Evolutionary conservation across 345 rosid genomes (phyloP).

Genomic region (Hypericum perforatum): DNA sequence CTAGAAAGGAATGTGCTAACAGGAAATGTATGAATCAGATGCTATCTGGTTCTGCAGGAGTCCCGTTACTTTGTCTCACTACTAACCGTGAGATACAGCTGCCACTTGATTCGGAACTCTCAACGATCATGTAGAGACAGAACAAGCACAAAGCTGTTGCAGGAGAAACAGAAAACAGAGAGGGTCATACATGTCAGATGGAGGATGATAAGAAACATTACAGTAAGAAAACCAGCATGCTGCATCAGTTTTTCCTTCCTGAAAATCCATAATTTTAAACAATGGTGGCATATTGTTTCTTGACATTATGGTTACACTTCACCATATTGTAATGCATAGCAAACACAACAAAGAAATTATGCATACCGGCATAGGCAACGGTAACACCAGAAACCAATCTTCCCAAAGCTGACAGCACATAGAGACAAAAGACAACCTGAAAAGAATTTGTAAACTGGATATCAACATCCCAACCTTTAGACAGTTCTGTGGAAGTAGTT

Average conservation of each 20-base stretch:
- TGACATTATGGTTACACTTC: no score
- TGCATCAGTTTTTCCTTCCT: no score
- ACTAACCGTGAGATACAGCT: conserved; percentile 24
- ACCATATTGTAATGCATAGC: neutral
- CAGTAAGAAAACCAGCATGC: no score
- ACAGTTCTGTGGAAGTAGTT: no score
- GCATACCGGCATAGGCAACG: conserved; percentile 85
- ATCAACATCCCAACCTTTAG: no score
- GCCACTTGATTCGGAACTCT: conserved; percentile 42
- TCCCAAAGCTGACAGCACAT: conserved; percentile 62
- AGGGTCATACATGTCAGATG: neutral
- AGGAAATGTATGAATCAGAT: neutral
- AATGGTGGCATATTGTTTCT: no score
- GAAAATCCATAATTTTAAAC: no score
- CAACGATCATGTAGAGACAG: conserved; percentile 62
- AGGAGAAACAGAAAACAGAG: neutral
- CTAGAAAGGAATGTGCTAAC: no score
- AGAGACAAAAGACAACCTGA: conserved; percentile 77
- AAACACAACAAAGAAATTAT: neutral
- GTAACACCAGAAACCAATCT: conserved; percentile 77
- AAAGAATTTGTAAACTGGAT: neutral
- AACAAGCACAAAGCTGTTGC: conserved; percentile 66
- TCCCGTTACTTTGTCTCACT: conserved; percentile 29
- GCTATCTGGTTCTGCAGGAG: conserved; percentile 26
- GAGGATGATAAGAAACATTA: neutral